These are phyloP conservation scores for Penicillium samsonianum DNA, from an alignment of 495 filamentous ascomycete genomes.

Conservation along the genomic window DNA sequence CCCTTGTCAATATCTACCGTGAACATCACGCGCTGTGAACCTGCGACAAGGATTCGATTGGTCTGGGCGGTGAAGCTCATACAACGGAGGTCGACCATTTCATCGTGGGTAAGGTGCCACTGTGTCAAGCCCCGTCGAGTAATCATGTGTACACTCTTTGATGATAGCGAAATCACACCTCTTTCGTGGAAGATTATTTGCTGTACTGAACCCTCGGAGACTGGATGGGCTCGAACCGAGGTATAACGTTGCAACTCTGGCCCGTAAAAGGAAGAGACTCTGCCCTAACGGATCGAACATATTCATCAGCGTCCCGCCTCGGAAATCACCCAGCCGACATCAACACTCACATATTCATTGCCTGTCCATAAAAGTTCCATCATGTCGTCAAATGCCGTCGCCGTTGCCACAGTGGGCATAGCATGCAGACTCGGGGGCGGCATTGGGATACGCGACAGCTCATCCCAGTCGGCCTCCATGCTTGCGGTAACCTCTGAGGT, in stretches of 20 bases:
- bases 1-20: conserved; percentile 88
- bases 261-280: conserved; percentile 82
- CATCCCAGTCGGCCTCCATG: conserved; percentile 54
- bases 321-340: neutral
- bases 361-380: conserved; percentile 92
- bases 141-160: conserved; percentile 81
- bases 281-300: conserved; percentile 56
- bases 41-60: conserved; percentile 83
- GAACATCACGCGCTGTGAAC: conserved; percentile 84
- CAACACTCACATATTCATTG: conserved; percentile 73
- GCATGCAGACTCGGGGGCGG: conserved; percentile 64
- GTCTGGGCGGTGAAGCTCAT: conserved; percentile 92
- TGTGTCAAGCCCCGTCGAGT: conserved; percentile 73
- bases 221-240: conserved; percentile 69
- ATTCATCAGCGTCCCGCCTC: conserved; percentile 3
- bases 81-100: conserved; percentile 81
- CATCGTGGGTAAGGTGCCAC: conserved; percentile 79
- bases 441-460: conserved; percentile 71
- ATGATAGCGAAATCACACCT: conserved; percentile 77
- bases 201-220: conserved; percentile 67
- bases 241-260: conserved; percentile 77
- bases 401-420: conserved; percentile 64
- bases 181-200: conserved; percentile 85
- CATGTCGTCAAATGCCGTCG: conserved; percentile 81
- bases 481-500: conserved; percentile 23